Percentiles rank a stretch among this genome's conserved stretches.
Conservation (phyloP, 2,329 filamentous ascomycete species). For the Penicillium sclerotigenum region DNA sequence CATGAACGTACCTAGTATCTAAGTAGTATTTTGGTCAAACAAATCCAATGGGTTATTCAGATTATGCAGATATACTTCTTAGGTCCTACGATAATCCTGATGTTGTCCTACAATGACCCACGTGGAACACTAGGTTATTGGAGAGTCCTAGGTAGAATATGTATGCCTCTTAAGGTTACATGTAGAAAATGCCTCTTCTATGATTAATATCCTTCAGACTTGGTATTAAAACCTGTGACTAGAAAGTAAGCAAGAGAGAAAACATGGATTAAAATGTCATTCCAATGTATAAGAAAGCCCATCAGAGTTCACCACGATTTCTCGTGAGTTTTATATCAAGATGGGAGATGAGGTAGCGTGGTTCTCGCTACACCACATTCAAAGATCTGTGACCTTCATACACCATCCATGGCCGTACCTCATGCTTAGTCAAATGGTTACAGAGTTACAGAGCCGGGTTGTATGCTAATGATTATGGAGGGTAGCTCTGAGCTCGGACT, state of each 20-base stretch:
- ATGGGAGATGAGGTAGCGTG: not conserved
- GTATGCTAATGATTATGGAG: not conserved
- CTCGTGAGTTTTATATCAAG: not conserved
- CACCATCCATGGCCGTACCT: not conserved
- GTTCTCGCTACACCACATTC: not conserved
- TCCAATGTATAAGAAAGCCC: not conserved
- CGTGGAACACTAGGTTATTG: not conserved
- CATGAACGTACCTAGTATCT: not conserved
- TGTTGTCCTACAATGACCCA: not conserved
- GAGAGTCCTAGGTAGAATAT: too few relatives aligned
- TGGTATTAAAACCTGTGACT: not conserved
- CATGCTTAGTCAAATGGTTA: not conserved
- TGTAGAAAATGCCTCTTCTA: not conserved
- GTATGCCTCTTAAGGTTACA: not conserved
- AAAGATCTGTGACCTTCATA: not conserved
- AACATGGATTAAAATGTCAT: not conserved
- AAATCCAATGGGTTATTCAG: not conserved
- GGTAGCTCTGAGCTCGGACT: not conserved
- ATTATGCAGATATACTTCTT: not conserved
- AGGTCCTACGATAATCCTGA: not conserved
- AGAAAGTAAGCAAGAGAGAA: not conserved
- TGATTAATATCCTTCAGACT: not conserved
- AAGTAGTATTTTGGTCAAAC: not conserved
- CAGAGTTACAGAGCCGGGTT: not conserved
- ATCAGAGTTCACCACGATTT: not conserved